Base-by-base conservation (phyloP, 441 rosid species). In the Lepidium campestre region DNA sequence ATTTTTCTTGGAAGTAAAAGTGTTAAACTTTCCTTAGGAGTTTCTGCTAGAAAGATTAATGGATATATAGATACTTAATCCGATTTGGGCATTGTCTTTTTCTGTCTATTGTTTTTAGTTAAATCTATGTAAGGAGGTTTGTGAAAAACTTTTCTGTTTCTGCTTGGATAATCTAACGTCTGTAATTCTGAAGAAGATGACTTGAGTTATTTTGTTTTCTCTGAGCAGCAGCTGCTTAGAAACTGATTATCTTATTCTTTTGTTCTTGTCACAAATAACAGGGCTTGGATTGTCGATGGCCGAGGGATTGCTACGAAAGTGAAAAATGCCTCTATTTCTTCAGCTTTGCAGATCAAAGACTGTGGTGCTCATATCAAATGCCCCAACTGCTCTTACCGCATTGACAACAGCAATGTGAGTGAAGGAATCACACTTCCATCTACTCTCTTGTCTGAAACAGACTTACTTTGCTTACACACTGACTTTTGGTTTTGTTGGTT, bases 371-470 rank as follows among this genome's bases (percentile, higher is more conserved):
- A 70, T 69, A 81, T 84, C 36, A 80, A 85, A 64, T 93, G 97
- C 75, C 97, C 97, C 17, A 82, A 85, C 49, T 93, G 99, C 76
- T 78, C 79, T 73, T 59, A 27, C 77, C 64, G 25, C 52, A 91
- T 90, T 31, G 86, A 89, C 64, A 93, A 88, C 77, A 83, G 75
- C 76, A 93, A 93, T 83, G 98, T 93, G 70, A 82, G 93, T 62
- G 65, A 23, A 5, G 0, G n/a, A n/a, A n/a, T n/a, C 49, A 31
- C 47, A 22, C 55, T 29, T 53, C 15, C 9, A 46, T 66, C 35
- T 13, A 11, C 23, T 52, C 4, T 20, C 62, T 23, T 25, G 4
- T 44, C 67, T 49, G n/a, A 50, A 25, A 11, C 37, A n/a, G 27
- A 46, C 6, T 29, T 20, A 40, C 13, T 14, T 25, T 48, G 14